phyloP scores from a whole-genome alignment of 1,139 yeast species.

The Maudiozyma humilis region DNA sequence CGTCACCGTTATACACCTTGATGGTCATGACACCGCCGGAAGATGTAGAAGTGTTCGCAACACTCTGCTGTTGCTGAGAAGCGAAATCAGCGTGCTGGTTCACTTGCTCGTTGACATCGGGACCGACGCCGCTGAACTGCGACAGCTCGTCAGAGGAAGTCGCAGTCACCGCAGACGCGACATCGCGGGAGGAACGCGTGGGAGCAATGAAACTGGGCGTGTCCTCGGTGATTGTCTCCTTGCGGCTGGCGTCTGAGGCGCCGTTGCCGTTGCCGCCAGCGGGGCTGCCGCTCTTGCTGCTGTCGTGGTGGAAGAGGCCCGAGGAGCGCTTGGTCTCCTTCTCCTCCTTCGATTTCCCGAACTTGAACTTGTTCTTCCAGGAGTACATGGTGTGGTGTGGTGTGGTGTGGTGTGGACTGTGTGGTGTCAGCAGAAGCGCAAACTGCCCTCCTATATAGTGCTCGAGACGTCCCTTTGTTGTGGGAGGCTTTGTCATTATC shows the following conservation, averaged over 20 bases:
- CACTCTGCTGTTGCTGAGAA: not conserved
- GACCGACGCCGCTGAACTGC: conserved; percentile 1
- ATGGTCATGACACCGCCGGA: conserved; percentile 27
- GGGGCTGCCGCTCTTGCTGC: conserved; percentile 3
- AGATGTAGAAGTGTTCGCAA: conserved; percentile 10
- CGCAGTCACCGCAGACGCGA: conserved; percentile 19
- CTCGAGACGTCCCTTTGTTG: not conserved
- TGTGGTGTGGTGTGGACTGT: not conserved
- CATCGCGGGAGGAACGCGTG: conserved; percentile 23
- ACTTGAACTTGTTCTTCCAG: conserved; percentile 30
- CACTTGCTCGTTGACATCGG: not conserved
- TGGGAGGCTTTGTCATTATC: not conserved
- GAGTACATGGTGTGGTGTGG: conserved; percentile 19
- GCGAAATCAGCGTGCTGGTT: not conserved
- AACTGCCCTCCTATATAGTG: too few species aligned
- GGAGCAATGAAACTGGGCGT: conserved; percentile 13
- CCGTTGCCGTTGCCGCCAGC: not conserved
- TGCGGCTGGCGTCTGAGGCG: conserved; percentile 6
- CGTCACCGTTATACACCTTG: conserved; percentile 28
- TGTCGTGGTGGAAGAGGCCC: conserved; percentile 12
- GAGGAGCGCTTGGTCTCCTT: conserved; percentile 15
- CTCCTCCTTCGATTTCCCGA: conserved; percentile 29
- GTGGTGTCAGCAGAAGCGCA: not conserved
- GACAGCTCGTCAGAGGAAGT: conserved; percentile 7
- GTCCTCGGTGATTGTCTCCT: conserved; percentile 12